A percentile compares a stretch with the other conserved stretches of the same genome.
These are phyloP conservation scores for Boletus sp. DNA, from an alignment of 768 basidiomycete species.

Conservation along the genomic window DNA sequence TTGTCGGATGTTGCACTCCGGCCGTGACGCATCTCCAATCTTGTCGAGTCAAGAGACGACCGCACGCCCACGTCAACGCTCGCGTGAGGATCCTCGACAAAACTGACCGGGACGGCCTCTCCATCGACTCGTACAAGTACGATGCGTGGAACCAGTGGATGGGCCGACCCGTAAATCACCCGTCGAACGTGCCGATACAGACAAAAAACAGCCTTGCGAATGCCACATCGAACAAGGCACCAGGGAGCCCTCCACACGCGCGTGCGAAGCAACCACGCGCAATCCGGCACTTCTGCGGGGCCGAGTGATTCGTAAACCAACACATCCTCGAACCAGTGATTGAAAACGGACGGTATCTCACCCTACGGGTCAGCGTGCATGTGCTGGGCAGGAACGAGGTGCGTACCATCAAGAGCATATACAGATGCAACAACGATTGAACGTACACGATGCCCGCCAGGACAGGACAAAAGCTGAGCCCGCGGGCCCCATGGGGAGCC, in stretches of 20 bases:
- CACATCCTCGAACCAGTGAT: constrained; percentile 22
- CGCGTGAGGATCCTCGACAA: constrained; percentile 1
- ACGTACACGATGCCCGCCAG: constrained; percentile 10
- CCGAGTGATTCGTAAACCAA: constrained; percentile 9
- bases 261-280: not conserved
- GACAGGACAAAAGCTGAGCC: constrained; percentile 23
- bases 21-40: not conserved
- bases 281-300: not conserved
- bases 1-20: not conserved
- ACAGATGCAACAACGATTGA: constrained; percentile 16
- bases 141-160: constrained; percentile 11
- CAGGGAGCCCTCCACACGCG: constrained; percentile 5
- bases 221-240: not conserved
- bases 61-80: not conserved
- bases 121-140: constrained; percentile 15
- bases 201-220: not conserved
- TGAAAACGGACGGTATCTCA: constrained; percentile 17
- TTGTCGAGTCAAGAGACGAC: not conserved
- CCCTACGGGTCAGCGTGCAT: not conserved
- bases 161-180: not conserved
- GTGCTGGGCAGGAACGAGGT: not conserved
- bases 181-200: not conserved
- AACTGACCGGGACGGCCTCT: constrained; percentile 5
- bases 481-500: constrained; percentile 2
- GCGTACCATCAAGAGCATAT: constrained; percentile 25